phyloP scores from a whole-genome alignment of 2,329 filamentous ascomycete genomes.

The Aspergillus persii region DNA sequence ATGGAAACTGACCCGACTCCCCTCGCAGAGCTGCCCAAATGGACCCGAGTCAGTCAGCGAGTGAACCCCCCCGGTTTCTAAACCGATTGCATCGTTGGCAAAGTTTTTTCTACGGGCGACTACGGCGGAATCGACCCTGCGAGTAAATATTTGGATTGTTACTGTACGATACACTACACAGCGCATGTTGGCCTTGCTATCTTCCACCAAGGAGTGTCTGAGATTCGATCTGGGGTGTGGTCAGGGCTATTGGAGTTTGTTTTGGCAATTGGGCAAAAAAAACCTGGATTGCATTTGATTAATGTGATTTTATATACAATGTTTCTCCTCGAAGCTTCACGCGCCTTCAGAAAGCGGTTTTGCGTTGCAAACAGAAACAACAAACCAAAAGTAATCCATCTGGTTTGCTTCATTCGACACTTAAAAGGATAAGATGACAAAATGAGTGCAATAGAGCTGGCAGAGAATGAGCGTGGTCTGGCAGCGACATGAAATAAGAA shows the following conservation, averaged over 20 bases:
- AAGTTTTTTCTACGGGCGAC: conserved; percentile 1
- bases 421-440: conserved; percentile 1
- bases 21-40: conserved; percentile 72
- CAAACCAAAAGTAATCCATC: neutral
- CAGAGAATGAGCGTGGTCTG: neutral
- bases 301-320: conserved; percentile 19
- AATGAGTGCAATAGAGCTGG: neutral
- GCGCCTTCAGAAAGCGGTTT: conserved; percentile 7
- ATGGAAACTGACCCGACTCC: neutral
- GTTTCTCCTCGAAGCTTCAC: conserved; percentile 26
- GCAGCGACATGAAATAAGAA: neutral
- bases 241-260: conserved; percentile 32
- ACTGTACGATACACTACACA: conserved; percentile 32
- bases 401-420: neutral
- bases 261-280: conserved; percentile 28
- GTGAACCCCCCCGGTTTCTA: conserved; percentile 94
- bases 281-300: conserved; percentile 16
- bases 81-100: conserved; percentile 16
- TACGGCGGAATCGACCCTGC: neutral
- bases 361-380: neutral
- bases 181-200: conserved; percentile 1
- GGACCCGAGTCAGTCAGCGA: conserved; percentile 92
- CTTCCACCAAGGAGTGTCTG: conserved; percentile 6
- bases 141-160: conserved; percentile 8
- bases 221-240: conserved; percentile 22